Evolutionary conservation across 345 rosid genomes (phyloP).

Genomic region (Syzygium aromaticum): DNA sequence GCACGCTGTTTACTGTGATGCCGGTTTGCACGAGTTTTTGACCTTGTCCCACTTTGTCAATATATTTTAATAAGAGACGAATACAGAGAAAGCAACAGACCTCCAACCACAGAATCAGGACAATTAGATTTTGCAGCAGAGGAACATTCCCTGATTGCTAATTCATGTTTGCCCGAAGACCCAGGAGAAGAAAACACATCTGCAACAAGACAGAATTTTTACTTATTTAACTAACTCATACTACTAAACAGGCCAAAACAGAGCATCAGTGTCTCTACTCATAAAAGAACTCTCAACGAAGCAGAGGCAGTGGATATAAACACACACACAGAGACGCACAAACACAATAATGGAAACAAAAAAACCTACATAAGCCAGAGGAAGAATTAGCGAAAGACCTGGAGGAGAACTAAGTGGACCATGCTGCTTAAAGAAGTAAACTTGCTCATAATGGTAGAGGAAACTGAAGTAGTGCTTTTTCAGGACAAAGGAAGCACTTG

Average conservation of each 20-base stretch:
- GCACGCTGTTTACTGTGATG: not conserved
- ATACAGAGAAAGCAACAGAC: constrained; percentile 14
- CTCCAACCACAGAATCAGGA: constrained; percentile 30
- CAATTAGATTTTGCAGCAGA: constrained; percentile 16
- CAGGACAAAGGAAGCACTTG: constrained; percentile 92
- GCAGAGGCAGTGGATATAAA: not conserved
- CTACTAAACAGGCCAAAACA: not conserved
- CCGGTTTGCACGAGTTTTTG: not conserved
- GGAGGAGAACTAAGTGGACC: constrained; percentile 53
- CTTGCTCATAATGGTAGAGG: constrained; percentile 88
- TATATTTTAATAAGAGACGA: not conserved
- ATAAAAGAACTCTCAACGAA: not conserved
- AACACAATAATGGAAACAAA: not conserved
- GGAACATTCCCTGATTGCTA: constrained; percentile 57
- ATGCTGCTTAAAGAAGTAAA: constrained; percentile 59
- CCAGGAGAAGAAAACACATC: constrained; percentile 22
- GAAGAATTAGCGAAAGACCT: constrained; percentile 18
- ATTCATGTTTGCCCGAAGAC: constrained; percentile 34
- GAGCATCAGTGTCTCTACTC: not conserved
- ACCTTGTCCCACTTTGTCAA: not conserved
- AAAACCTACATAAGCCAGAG: not conserved
- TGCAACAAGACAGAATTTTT: constrained; percentile 11
- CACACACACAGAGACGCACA: not conserved
- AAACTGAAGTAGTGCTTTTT: constrained; percentile 78
- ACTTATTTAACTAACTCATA: not conserved